phyloP scores from a whole-genome alignment of 306 rosid genomes.

The Coriaria nepalensis region DNA sequence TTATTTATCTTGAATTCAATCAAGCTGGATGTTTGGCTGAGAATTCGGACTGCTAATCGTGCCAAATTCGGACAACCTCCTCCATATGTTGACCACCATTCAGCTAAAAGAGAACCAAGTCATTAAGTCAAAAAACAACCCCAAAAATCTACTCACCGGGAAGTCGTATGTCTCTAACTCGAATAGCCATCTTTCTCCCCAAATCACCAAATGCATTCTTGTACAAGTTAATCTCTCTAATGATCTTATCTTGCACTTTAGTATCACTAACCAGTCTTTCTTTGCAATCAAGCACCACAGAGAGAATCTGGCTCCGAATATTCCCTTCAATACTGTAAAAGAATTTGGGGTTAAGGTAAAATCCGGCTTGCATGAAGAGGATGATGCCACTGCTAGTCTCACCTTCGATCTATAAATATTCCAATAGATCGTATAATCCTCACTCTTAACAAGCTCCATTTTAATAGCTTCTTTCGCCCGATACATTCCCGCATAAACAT shows the following conservation, averaged over 20 bases:
- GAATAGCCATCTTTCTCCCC: conserved; percentile 80
- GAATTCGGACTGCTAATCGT: conserved; percentile 67
- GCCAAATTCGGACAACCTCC: conserved; percentile 83
- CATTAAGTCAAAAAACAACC: conserved; percentile 10
- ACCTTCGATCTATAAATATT: conserved; percentile 71
- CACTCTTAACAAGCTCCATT: conserved; percentile 53
- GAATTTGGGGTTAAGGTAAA: conserved; percentile 77
- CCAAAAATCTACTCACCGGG: conserved; percentile 55
- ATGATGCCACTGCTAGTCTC: conserved; percentile 63
- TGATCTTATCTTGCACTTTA: conserved; percentile 70
- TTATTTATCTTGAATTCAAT: conserved; percentile 36
- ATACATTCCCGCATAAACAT: conserved; percentile 69
- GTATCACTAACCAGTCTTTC: conserved; percentile 84
- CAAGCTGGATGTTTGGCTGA: conserved; percentile 69
- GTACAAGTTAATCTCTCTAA: conserved; percentile 63
- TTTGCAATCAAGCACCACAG: conserved; percentile 78
- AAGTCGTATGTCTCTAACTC: conserved; percentile 75
- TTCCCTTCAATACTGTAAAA: conserved; percentile 76
- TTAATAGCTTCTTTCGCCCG: conserved; percentile 71
- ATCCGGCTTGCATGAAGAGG: conserved; percentile 82
- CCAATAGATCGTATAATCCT: conserved; percentile 76
- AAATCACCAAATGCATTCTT: conserved; percentile 71
- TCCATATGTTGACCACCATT: conserved; percentile 97
- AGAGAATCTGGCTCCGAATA: conserved; percentile 39
- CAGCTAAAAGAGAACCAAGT: conserved; percentile 35